Evolutionary conservation across 2,329 filamentous ascomycete genomes (phyloP), one percentile per base, ranked within the genome.

Genomic region (Raffaelea deltoideospora): DNA sequence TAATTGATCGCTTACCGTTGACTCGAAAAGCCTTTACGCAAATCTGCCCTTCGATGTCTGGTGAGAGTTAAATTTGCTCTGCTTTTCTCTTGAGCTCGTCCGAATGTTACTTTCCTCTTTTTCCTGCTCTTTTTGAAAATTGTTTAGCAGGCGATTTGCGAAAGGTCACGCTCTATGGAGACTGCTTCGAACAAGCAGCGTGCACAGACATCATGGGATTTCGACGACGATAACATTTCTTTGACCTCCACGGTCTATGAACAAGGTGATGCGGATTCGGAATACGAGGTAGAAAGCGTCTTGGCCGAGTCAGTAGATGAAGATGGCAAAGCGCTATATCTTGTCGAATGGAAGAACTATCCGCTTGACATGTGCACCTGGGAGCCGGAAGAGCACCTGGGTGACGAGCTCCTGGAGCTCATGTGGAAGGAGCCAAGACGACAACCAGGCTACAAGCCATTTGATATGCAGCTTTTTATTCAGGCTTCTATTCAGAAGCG

Each of bases 261-360:
- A 8, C 38, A 39, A 4, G 43, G 53, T 17, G 57, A 64, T 11
- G 48, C 55, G 3, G 57, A 63, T 20, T 53, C 59, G 13, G 65
- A 70, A 41, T 77, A 67, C 48, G 54, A 60, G 3, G 65, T 78
- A 7, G 67, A 76, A 31, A 54, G 55, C 14, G 61, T 79, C 24
- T 51, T 73, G 15, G 60, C 61, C 1, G 64, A 76, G 46, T 54
- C 54, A 13, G 42, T 45, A 2, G 41, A 52, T 9, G 37, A 49
- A 4, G 44, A 57, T 5, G 54, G 54, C 5, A 48, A 50, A 14
- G 53, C 48, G 21, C 46, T 57, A 19, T 84, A 73, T 48, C 62
- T 85, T 2, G 66, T 82, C 18, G 65, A 70, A 41, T 85, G 79
- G 79, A 57, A 61, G 20, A 65, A 59, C 2, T 86, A 77, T 47